A percentile compares a stretch with the other conserved stretches of the same genome.
Conservation (phyloP, 495 filamentous ascomycete genomes). For the Penicillium paradoxum region DNA sequence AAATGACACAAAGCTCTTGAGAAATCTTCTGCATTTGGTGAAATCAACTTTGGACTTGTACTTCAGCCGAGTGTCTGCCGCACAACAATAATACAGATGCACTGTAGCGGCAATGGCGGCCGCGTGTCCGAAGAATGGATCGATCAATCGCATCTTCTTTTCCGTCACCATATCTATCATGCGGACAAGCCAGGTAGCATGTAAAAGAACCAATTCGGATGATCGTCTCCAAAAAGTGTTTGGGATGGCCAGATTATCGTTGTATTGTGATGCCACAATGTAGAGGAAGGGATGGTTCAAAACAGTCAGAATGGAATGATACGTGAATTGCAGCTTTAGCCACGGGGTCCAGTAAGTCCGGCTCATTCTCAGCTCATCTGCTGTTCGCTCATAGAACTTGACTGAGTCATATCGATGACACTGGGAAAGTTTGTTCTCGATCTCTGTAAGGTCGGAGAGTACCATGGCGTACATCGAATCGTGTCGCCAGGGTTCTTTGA, state of each 20-base stretch:
- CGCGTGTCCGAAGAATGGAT: conserved; percentile 43
- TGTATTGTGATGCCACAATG: conserved; percentile 43
- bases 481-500: conserved; percentile 44
- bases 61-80: conserved; percentile 38
- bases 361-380: conserved; percentile 32
- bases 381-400: conserved; percentile 41
- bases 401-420: conserved; percentile 46
- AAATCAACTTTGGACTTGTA: conserved; percentile 44
- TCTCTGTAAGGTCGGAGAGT: conserved; percentile 39
- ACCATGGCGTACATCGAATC: conserved; percentile 45
- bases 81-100: conserved; percentile 45
- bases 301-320: conserved; percentile 42
- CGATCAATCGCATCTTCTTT: conserved; percentile 39
- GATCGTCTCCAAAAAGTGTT: conserved; percentile 45
- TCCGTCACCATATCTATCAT: conserved; percentile 47
- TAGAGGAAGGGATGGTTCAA: conserved; percentile 46
- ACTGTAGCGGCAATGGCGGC: conserved; percentile 44
- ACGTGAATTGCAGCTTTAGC: conserved; percentile 45
- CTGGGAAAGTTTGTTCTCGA: conserved; percentile 41
- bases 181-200: conserved; percentile 46
- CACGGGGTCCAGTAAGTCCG: conserved; percentile 42
- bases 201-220: conserved; percentile 40
- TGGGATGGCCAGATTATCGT: conserved; percentile 42
- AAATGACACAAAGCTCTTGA: conserved; percentile 37
- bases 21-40: conserved; percentile 40